Evolutionary conservation across 1,284 basidiomycete species (phyloP), one percentile per base, ranked within the genome.

Genomic region (Leccinum fuscescens): DNA sequence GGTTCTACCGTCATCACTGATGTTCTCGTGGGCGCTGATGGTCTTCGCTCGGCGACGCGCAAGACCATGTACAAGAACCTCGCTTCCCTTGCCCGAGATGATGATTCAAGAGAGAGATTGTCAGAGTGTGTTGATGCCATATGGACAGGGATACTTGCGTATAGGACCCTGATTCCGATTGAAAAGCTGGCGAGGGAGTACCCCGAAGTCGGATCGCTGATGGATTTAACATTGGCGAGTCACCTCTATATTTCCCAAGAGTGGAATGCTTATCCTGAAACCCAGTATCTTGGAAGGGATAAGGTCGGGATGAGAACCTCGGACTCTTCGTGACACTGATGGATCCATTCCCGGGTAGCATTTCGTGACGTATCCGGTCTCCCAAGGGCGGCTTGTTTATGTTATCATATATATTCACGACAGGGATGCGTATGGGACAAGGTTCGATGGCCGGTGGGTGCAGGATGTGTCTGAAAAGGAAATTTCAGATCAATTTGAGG

Each of bases 301-400:
- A 76, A 77, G 57, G 81, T 81, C 42, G 48, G 79, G 77, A 3
- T 3, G 0, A 44, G 37, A 66, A 39, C 7, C 27, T 33, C 2
- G 5, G 14, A 6, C 3, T 2, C 27, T 37, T 29, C 17, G 5
- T 11, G 12, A 52, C 7, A 51, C 55, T 62, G 37, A 66, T 17
- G 3, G 22, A 27, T 17, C 3, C 2, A 7, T 20, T 2, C 9
- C 4, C 14, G 9, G 33, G 6, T 59, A 82, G 81, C 76, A 82
- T 67, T 57, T 81, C 5, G 76, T 81, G 1, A 67, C 75, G 3
- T 83, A 78, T 67, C 78, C 80, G 0, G 72, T 83, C 48, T 74
- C 78, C n/a, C 72, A 75, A 42, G 79, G 79, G 0, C 67, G 62
- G 8, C 60, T 76, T 11, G 66, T 83, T 58, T 83, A 82, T 57